Evolutionary conservation across 75 land plant species (phyloP).

Genomic region (Adiantum capillusveneris): DNA sequence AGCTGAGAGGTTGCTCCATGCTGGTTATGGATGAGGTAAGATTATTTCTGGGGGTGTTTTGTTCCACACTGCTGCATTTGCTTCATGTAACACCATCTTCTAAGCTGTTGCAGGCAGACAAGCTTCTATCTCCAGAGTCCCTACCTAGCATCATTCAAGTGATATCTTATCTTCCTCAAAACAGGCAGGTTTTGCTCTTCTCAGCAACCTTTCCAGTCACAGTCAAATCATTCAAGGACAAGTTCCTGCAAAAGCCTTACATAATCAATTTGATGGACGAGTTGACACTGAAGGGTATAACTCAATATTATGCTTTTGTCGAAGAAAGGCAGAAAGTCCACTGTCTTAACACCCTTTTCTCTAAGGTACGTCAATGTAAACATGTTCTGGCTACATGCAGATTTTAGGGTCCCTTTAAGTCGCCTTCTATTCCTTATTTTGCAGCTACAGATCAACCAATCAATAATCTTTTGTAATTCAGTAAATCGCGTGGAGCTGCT

Average conservation of each 20-base stretch:
- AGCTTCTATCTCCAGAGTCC: slow-evolving; percentile 36
- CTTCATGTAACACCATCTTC: too few species aligned
- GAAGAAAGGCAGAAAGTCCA: slow-evolving; percentile 38
- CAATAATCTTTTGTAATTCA: slow-evolving; percentile 35
- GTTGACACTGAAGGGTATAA: slow-evolving; percentile 31
- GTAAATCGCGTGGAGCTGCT: slow-evolving; percentile 36
- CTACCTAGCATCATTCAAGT: slow-evolving; percentile 23
- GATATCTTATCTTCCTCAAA: slow-evolving; percentile 20
- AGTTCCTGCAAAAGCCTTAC: slow-evolving; percentile 30
- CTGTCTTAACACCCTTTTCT: slow-evolving; percentile 30
- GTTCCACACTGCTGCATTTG: too few species aligned
- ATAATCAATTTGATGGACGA: slow-evolving; percentile 38
- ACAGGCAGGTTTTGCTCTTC: slow-evolving; percentile 29
- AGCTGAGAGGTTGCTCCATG: slow-evolving; percentile 26
- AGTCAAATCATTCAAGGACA: slow-evolving; percentile 32
- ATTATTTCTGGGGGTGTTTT: too few species aligned
- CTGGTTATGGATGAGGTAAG: slow-evolving; percentile 40
- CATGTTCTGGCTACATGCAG: too few species aligned
- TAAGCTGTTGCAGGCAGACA: slow-evolving; percentile 22
- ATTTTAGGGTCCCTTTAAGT: too few species aligned
- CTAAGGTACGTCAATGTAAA: slow-evolving; percentile 13
- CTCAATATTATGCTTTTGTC: slow-evolving; percentile 36
- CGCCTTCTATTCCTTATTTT: too few species aligned
- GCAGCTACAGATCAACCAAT: slow-evolving; percentile 37
- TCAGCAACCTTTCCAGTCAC: slow-evolving; percentile 42